These are phyloP conservation scores for Fusarium chlamydosporum DNA, from an alignment of 2,329 filamentous ascomycete species.

Conservation along the genomic window DNA sequence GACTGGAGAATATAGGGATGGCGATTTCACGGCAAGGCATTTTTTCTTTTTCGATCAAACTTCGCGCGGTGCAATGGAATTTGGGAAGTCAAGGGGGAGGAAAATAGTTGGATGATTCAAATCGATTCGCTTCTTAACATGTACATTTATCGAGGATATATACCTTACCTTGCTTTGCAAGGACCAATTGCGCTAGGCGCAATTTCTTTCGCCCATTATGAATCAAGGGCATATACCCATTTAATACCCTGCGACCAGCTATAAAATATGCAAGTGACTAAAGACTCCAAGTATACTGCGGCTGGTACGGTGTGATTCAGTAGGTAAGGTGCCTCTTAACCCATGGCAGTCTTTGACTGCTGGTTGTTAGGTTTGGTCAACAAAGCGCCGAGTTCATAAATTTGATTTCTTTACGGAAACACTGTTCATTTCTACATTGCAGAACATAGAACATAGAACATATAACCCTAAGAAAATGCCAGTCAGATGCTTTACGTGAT, in stretches of 20 bases:
- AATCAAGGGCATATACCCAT: constrained; percentile 37
- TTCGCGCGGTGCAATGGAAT: constrained; percentile 24
- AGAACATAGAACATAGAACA: neutral
- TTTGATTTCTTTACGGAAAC: too few species aligned
- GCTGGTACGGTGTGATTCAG: neutral
- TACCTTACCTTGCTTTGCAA: constrained; percentile 36
- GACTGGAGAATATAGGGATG: constrained; percentile 34
- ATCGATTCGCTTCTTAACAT: constrained; percentile 49
- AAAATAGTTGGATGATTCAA: constrained; percentile 45
- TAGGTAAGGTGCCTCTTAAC: neutral
- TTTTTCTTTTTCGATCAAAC: constrained; percentile 19
- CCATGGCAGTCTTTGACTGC: neutral
- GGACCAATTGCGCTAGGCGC: constrained; percentile 27
- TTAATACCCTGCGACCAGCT: neutral
- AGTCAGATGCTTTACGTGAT: neutral
- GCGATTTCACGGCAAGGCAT: constrained; percentile 35
- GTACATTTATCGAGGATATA: constrained; percentile 52
- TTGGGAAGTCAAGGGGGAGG: constrained; percentile 15
- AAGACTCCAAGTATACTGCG: neutral
- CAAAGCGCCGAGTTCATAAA: too few species aligned
- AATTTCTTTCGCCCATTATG: constrained; percentile 36
- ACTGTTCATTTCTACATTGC: too few species aligned
- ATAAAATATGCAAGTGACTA: neutral
- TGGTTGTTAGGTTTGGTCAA: too few species aligned
- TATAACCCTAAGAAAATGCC: neutral